phyloP scores from a whole-genome alignment of 1,284 basidiomycete genomes.

The Apiotrichum mycotoxinovorans region DNA sequence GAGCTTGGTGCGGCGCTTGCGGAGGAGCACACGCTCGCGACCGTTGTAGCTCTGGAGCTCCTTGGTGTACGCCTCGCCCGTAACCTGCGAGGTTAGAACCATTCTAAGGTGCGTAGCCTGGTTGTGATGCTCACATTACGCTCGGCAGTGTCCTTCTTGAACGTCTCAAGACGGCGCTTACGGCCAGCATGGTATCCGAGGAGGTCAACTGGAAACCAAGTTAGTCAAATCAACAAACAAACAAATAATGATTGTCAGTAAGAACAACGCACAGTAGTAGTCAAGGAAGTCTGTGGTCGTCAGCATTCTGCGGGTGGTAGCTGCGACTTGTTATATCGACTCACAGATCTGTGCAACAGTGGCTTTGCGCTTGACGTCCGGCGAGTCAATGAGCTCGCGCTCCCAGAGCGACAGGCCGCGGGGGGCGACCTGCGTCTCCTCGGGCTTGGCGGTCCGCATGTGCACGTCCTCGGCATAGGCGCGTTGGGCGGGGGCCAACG shows the following conservation, averaged over 20 bases:
- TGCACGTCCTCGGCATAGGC: conserved; percentile 36
- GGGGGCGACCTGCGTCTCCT: conserved; percentile 26
- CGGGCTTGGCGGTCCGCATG: conserved; percentile 41
- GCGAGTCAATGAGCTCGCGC: conserved; percentile 70
- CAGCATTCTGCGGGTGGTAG: background rate
- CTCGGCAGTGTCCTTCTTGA: conserved; percentile 73
- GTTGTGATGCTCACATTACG: conserved; percentile 56
- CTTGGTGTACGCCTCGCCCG: conserved; percentile 62
- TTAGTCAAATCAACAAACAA: conserved; percentile 6
- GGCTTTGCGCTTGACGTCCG: conserved; percentile 85
- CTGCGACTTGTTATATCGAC: too few relatives aligned
- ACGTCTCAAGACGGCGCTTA: conserved; percentile 73
- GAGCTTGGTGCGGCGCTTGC: conserved; percentile 80
- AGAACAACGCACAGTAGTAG: conserved; percentile 63
- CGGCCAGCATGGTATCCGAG: conserved; percentile 80
- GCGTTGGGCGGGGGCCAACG: conserved; percentile 18
- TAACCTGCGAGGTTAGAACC: conserved; percentile 45
- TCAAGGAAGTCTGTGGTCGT: conserved; percentile 73
- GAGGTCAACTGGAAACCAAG: conserved; percentile 59
- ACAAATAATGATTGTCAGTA: too few relatives aligned
- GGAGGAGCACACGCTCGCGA: conserved; percentile 82
- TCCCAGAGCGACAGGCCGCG: conserved; percentile 69
- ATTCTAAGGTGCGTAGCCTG: too few relatives aligned
- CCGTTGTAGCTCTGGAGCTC: conserved; percentile 90
- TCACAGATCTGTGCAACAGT: conserved; percentile 92